phyloP scores from a whole-genome alignment of 2,329 filamentous ascomycete genomes.

The Fusarium mangiferae region DNA sequence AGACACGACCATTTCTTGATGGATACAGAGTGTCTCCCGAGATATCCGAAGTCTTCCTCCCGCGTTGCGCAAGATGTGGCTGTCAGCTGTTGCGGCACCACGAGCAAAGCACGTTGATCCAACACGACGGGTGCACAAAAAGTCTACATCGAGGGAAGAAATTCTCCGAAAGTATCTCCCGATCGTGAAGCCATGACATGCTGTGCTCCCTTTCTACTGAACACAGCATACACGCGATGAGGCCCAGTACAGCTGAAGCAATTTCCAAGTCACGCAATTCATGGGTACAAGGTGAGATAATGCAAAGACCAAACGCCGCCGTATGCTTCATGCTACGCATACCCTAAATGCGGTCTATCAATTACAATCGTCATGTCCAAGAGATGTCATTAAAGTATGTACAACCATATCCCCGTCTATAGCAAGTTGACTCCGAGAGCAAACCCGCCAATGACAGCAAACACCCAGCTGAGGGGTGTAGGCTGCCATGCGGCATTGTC shows the following conservation, averaged over 20 bases:
- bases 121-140: neutral
- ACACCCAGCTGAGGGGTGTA: constrained; percentile 28
- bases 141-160: neutral
- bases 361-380: constrained; percentile 25
- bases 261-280: neutral
- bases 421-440: constrained; percentile 41
- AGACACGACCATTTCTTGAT: neutral
- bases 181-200: neutral
- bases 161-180: neutral
- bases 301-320: constrained; percentile 30
- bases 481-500: constrained; percentile 34
- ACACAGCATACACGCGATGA: neutral
- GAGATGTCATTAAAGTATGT: constrained; percentile 22
- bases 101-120: neutral
- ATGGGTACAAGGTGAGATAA: neutral
- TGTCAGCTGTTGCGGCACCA: neutral
- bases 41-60: neutral
- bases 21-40: neutral
- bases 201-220: neutral
- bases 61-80: neutral
- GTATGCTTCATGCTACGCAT: constrained; percentile 11
- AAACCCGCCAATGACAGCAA: constrained; percentile 36
- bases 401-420: constrained; percentile 26
- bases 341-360: constrained; percentile 22
- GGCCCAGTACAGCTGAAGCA: neutral